Percentiles rank a stretch among this genome's conserved stretches.
These are phyloP conservation scores for Amorphotheca resinae DNA, from an alignment of 495 filamentous ascomycete species.

Conservation along the genomic window DNA sequence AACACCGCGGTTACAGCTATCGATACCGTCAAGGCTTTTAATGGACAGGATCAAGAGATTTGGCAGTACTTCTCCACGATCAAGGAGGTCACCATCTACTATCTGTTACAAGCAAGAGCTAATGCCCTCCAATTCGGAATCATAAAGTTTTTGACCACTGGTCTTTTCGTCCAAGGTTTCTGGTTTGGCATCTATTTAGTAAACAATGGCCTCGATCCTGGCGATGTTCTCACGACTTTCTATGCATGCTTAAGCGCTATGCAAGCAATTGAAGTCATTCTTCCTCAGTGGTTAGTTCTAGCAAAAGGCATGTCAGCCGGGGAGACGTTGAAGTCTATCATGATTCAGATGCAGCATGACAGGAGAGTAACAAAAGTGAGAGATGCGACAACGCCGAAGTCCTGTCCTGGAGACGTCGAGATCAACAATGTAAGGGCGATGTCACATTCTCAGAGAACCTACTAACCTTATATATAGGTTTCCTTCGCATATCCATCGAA, in stretches of 20 bases:
- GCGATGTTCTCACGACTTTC: slow-evolving; percentile 71
- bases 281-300: slow-evolving; percentile 63
- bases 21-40: slow-evolving; percentile 80
- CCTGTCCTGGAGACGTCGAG: slow-evolving; percentile 54
- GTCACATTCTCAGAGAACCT: neutral
- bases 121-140: slow-evolving; percentile 61
- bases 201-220: slow-evolving; percentile 39
- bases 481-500: slow-evolving; percentile 78
- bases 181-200: slow-evolving; percentile 73
- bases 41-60: slow-evolving; percentile 59
- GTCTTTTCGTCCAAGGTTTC: slow-evolving; percentile 84
- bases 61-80: slow-evolving; percentile 50
- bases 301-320: slow-evolving; percentile 73
- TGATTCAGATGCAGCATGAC: slow-evolving; percentile 20
- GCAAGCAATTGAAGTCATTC: slow-evolving; percentile 55
- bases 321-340: slow-evolving; percentile 38
- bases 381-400: slow-evolving; percentile 18
- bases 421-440: slow-evolving; percentile 49
- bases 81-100: slow-evolving; percentile 46
- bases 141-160: slow-evolving; percentile 58
- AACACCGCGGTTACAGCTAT: slow-evolving; percentile 60
- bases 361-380: slow-evolving; percentile 10
- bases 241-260: slow-evolving; percentile 68
- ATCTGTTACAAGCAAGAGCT: slow-evolving; percentile 51
- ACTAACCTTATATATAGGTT: slow-evolving; percentile 35